Percentiles rank a stretch among this genome's conserved stretches.
Evolutionary conservation across 441 rosid genomes (phyloP).

Genomic region (Erodium chrysanthum): DNA sequence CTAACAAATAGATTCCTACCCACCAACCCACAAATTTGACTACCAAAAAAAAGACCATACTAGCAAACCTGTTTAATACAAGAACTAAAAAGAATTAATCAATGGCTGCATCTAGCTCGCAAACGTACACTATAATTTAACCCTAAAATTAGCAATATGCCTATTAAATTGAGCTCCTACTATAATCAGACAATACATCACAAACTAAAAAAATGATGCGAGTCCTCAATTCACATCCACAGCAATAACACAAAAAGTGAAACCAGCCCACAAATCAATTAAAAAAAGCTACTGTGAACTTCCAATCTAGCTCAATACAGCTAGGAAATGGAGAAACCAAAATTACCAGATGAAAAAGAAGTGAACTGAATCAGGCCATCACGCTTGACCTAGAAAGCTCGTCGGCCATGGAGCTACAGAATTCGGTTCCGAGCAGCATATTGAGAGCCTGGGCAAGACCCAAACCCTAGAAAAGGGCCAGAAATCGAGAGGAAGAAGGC

Average conservation of each 20-base stretch:
- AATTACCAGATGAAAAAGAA: constrained; percentile 7
- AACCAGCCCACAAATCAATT: not conserved
- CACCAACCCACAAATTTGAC: constrained; percentile 1
- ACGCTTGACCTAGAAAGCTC: constrained; percentile 30
- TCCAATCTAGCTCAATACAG: not conserved
- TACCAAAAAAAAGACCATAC: not conserved
- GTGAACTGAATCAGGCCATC: constrained; percentile 32
- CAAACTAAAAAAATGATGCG: not conserved
- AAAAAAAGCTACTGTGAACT: not conserved
- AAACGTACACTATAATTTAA: not conserved
- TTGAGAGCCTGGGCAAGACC: constrained; percentile 22
- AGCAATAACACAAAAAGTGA: not conserved
- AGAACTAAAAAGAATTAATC: not conserved
- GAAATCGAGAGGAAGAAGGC: not conserved
- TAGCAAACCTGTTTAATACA: not conserved
- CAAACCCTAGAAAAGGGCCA: constrained; percentile 32
- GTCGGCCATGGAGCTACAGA: constrained; percentile 17
- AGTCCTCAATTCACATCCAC: no score
- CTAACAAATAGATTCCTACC: not conserved
- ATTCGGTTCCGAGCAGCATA: constrained; percentile 22
- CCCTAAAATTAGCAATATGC: not conserved
- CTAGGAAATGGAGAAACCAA: not conserved
- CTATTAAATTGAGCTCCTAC: no score
- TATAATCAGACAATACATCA: not conserved
- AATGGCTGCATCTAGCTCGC: not conserved